These are phyloP conservation scores for Setaria viridis DNA, from an alignment of 202 grass and related monocot species.

Conservation along the genomic window DNA sequence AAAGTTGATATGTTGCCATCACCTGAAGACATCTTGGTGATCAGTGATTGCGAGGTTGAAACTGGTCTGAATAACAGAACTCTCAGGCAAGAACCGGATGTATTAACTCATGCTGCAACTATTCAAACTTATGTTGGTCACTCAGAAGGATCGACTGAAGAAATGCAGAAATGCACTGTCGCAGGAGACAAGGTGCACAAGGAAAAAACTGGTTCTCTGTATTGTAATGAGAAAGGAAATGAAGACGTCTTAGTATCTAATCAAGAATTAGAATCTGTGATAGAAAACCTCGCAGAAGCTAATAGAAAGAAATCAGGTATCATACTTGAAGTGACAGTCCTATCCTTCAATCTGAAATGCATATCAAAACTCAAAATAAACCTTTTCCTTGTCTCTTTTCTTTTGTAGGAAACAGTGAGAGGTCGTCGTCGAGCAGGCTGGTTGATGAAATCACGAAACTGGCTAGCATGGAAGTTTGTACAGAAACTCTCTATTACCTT, in stretches of 20 bases:
- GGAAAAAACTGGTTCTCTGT: background rate
- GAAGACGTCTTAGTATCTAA: background rate
- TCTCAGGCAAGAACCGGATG: constrained; percentile 9
- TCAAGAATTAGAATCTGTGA: background rate
- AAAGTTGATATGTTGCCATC: background rate
- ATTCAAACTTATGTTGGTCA: background rate
- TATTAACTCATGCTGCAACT: background rate
- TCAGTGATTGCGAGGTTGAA: background rate
- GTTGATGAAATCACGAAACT: background rate
- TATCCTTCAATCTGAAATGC: background rate
- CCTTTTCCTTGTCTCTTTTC: background rate
- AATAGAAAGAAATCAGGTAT: constrained; percentile 19
- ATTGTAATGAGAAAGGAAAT: background rate
- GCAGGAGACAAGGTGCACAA: constrained; percentile 8
- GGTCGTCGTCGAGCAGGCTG: background rate
- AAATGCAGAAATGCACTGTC: background rate
- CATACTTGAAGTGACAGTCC: background rate
- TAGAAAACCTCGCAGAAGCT: background rate
- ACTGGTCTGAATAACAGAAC: background rate
- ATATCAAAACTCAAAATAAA: constrained; percentile 4
- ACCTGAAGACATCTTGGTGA: background rate
- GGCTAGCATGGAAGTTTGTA: background rate
- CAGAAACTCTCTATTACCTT: constrained; percentile 28
- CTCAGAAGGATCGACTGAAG: background rate
- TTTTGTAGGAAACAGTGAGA: background rate